Evolutionary conservation across 805 yeast species (phyloP).

Genomic region (Metschnikowia orientalis): DNA sequence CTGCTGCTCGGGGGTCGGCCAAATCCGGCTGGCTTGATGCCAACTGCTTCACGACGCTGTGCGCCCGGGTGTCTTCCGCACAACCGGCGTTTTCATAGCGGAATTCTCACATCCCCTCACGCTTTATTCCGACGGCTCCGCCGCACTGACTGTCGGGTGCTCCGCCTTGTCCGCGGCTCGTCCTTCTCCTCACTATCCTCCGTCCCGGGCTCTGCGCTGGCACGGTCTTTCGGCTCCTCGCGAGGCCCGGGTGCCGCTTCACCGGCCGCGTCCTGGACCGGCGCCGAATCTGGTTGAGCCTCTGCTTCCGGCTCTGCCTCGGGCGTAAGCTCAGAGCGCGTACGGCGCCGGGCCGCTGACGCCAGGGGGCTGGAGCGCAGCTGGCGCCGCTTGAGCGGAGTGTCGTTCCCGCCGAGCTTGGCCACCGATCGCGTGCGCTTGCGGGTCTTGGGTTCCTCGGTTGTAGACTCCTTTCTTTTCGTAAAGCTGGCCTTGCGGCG

Average conservation of each 20-base stretch:
- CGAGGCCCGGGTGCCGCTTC: not conserved
- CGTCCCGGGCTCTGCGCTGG: slow-evolving; percentile 6
- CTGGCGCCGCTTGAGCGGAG: slow-evolving; percentile 11
- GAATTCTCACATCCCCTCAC: no score
- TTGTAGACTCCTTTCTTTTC: slow-evolving; percentile 10
- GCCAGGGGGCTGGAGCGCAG: slow-evolving; percentile 9
- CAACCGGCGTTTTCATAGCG: not conserved
- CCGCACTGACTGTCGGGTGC: slow-evolving; percentile 13
- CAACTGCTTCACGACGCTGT: no score
- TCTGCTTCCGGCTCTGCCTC: no score
- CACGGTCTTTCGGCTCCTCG: slow-evolving; percentile 2
- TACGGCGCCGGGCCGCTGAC: slow-evolving; percentile 13
- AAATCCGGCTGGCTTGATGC: slow-evolving; percentile 7
- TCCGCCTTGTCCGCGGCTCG: slow-evolving; percentile 14
- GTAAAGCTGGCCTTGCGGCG: slow-evolving; percentile 7
- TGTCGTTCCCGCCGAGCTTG: slow-evolving; percentile 15
- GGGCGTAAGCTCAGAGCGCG: slow-evolving; percentile 17
- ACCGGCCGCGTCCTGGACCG: no score
- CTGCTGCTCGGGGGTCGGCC: slow-evolving; percentile 19
- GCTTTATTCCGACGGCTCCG: slow-evolving; percentile 14
- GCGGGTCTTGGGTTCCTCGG: slow-evolving; percentile 8
- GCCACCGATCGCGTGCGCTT: slow-evolving; percentile 21
- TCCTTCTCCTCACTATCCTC: slow-evolving; percentile 7
- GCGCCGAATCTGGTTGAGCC: no score
- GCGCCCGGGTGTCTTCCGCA: not conserved